phyloP scores from a whole-genome alignment of 2,329 filamentous ascomycete genomes.

The Aspergillus flavus region DNA sequence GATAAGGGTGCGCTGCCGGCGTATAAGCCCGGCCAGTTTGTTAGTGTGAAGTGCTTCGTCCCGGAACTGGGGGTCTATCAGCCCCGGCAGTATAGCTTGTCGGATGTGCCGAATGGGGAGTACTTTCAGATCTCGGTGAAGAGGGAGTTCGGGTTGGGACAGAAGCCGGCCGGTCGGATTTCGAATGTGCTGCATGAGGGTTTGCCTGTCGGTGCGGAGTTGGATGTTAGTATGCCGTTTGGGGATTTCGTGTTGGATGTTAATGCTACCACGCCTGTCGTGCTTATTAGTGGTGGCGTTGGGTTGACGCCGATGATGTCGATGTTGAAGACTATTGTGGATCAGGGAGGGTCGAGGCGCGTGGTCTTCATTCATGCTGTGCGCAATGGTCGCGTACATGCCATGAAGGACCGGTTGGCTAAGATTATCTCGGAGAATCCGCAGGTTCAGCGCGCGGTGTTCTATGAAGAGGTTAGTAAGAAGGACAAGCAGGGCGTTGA shows the following conservation, averaged over 20 bases:
- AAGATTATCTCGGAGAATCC: slow-evolving; percentile 58
- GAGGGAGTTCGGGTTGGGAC: slow-evolving; percentile 58
- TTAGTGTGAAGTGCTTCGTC: slow-evolving; percentile 63
- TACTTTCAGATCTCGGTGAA: slow-evolving; percentile 74
- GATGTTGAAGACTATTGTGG: slow-evolving; percentile 59
- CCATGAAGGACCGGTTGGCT: slow-evolving; percentile 55
- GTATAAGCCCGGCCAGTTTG: slow-evolving; percentile 73
- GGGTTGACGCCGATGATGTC: slow-evolving; percentile 63
- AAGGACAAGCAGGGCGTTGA: slow-evolving; percentile 55
- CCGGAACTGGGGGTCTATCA: slow-evolving; percentile 63
- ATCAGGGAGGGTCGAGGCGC: slow-evolving; percentile 47
- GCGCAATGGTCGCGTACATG: slow-evolving; percentile 47
- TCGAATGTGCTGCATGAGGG: slow-evolving; percentile 69
- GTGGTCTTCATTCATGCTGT: slow-evolving; percentile 64
- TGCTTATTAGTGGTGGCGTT: slow-evolving; percentile 64
- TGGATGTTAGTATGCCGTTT: slow-evolving; percentile 68
- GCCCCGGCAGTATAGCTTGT: slow-evolving; percentile 72
- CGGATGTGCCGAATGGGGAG: slow-evolving; percentile 61
- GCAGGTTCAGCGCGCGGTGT: slow-evolving; percentile 58
- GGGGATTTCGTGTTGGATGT: slow-evolving; percentile 59
- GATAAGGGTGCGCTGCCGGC: slow-evolving; percentile 62
- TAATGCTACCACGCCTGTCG: slow-evolving; percentile 53
- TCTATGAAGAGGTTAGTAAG: slow-evolving; percentile 56
- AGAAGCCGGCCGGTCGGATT: slow-evolving; percentile 61
- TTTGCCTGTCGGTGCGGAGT: slow-evolving; percentile 61